Percentiles rank a stretch among this genome's conserved stretches.
Conservation (phyloP, 306 rosid species). For the Delonix regia region DNA sequence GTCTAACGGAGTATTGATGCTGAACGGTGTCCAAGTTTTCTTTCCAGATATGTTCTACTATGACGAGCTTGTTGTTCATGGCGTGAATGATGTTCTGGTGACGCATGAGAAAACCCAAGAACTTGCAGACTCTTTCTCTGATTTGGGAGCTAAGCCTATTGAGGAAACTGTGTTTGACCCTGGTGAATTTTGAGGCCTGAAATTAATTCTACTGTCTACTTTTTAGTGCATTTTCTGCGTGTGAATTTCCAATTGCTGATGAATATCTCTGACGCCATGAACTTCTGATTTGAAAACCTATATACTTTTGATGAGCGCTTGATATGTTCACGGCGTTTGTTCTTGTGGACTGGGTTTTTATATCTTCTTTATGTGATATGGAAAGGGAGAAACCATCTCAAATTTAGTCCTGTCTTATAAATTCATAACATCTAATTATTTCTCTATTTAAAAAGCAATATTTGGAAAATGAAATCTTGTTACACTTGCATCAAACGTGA, state of each 20-base stretch:
- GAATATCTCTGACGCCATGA: not conserved
- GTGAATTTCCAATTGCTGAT: slow-evolving; percentile 8
- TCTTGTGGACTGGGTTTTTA: slow-evolving; percentile 20
- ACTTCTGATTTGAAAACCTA: not conserved
- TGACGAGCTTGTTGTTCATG: slow-evolving; percentile 70
- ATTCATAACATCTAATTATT: not conserved
- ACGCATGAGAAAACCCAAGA: slow-evolving; percentile 14
- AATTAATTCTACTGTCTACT: not conserved
- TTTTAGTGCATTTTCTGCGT: not conserved
- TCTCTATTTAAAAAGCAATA: not conserved
- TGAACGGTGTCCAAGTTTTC: slow-evolving; percentile 66
- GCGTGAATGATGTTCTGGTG: slow-evolving; percentile 55
- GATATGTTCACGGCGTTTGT: not conserved
- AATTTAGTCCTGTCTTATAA: not conserved
- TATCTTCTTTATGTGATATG: not conserved
- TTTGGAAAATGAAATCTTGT: not conserved
- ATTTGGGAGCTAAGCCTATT: not conserved
- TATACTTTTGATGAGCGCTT: not conserved
- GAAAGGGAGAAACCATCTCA: not conserved
- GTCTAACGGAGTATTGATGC: slow-evolving; percentile 50
- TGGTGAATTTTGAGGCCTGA: slow-evolving; percentile 49
- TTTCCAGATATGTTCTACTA: slow-evolving; percentile 52
- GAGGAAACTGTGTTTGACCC: slow-evolving; percentile 37
- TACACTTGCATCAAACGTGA: not conserved
- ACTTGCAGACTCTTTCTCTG: slow-evolving; percentile 15